Evolutionary conservation across 169 alveolate genomes (phyloP), one percentile per base, ranked within the genome.

Genomic region (Plasmodium gonderi): DNA sequence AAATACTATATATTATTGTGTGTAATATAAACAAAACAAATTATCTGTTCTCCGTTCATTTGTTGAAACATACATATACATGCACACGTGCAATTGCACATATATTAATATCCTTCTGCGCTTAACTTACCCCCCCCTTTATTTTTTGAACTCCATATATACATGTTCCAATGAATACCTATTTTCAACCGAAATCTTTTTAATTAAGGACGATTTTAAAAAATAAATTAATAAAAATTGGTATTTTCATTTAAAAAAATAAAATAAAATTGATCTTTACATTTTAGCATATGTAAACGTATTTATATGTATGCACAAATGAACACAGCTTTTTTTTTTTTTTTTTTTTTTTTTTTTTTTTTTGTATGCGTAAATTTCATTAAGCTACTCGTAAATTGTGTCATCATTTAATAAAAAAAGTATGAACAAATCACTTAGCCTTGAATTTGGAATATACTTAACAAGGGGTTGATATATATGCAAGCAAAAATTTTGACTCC

Each of bases 141-240:
- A 6, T 44, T 14, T 3, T 17, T 76, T 38, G 33, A 40, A 51
- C 17, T 76, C n/a, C 36, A 40, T 40, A 76, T 40, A 76, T 76
- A 29, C 54, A 76, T 76, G 17, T 40, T 76, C 72, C 40, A 60
- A 60, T 14, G 72, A 60, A 60, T 60, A n/a, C 72, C 72, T 60
- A 60, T 60, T 60, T 20, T 14, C 72, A 60, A 60, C 26, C 26
- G 26, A 60, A 60, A 60, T 23, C 40, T 76, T 76, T 44, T 69
- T 75, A 31, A 75, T 76, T 76, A 38, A 76, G n/a, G n/a, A 76
- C 54, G 36, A 40, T 40, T 38, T 76, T 44, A 76, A 76, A 76
- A 76, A 60, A 49, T 17, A 0, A 74, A 60, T 60, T 60, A 14
- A 75, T 74, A 74, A 74, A 74, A 74, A 42, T n/a, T 74, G 33